Base-by-base conservation (phyloP, 1,139 yeast species). In the Scheffersomyces insectosa region DNA sequence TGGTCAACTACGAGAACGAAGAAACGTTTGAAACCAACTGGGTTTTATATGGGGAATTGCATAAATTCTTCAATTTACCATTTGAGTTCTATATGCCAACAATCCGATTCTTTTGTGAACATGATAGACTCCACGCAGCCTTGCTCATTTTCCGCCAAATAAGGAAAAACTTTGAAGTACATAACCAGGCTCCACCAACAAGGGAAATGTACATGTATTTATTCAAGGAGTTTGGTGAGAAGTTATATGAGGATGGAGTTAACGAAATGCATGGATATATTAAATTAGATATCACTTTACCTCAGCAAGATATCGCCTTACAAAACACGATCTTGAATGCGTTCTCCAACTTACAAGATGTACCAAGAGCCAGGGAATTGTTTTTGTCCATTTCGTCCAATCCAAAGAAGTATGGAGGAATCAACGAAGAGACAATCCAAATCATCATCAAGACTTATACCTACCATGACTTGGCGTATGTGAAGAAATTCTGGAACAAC, bases 371-470 rank as follows among this genome's bases (percentile, higher is more conserved):
- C 2, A 64, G 82, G 32, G 86, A 84, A 50, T 66, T 84, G 27
- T 88, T 88, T 69, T 67, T 83, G 32, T 69, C 83, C 37, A 73
- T 83, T 55, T 60, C 79, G 15, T 72, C 85, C 1, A 72, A 75
- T 42, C 79, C 86, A 1, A 68, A 68, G 39, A 69, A 75, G 6
- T 44, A 46, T 5, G 70, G 72, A n/a, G 83, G 83, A 1, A 70
- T 84, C n/a, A 79, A 86, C 53, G 80, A 82, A 45, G 84, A 83
- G 31, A 81, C 91, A 0, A 75, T 83, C n/a, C 78, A 82, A 38
- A 82, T 84, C 54, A 83, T 88, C 88, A 61, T 88, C 47, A 83
- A 83, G 57, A 77, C 86, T 0, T 73, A 82, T 45, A 82, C 89
- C 8, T 78, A 80, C 48, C 70, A 77, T 25, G 82, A 83, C 29